phyloP scores from a whole-genome alignment of 2,329 filamentous ascomycete genomes.

The Truncatella angustata region DNA sequence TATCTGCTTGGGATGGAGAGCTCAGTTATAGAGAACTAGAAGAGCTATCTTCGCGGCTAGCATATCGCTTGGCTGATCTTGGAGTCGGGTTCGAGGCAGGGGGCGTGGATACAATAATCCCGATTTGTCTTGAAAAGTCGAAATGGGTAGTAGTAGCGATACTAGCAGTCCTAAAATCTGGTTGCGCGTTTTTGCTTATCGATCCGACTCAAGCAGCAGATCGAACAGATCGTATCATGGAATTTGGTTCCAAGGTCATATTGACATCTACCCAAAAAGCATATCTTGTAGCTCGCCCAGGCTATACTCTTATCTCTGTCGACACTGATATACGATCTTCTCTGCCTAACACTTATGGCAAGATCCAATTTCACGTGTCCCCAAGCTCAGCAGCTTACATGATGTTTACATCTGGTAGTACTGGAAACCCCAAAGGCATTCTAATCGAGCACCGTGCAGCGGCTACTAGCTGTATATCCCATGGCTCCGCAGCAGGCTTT shows the following conservation, averaged over 20 bases:
- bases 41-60: conserved; percentile 18
- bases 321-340: too few species aligned
- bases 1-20: too few species aligned
- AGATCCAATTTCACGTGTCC: too few species aligned
- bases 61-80: conserved; percentile 26
- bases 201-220: conserved; percentile 32
- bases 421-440: conserved; percentile 10
- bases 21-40: conserved; percentile 12
- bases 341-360: too few species aligned
- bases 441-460: not conserved
- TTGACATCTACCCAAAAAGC: not conserved
- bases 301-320: too few species aligned
- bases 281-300: not conserved
- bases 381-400: not conserved
- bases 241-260: conserved; percentile 1
- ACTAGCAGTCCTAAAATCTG: conserved; percentile 32
- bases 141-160: conserved; percentile 32
- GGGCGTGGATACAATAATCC: conserved; percentile 23
- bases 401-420: conserved; percentile 11
- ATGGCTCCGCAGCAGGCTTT: not conserved
- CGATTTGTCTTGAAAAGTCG: conserved; percentile 34
- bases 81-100: conserved; percentile 26
- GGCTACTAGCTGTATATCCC: not conserved
- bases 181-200: conserved; percentile 34
- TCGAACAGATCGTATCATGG: conserved; percentile 18